Base-by-base conservation (phyloP, 805 yeast genomes). In the Candida germanica region DNA sequence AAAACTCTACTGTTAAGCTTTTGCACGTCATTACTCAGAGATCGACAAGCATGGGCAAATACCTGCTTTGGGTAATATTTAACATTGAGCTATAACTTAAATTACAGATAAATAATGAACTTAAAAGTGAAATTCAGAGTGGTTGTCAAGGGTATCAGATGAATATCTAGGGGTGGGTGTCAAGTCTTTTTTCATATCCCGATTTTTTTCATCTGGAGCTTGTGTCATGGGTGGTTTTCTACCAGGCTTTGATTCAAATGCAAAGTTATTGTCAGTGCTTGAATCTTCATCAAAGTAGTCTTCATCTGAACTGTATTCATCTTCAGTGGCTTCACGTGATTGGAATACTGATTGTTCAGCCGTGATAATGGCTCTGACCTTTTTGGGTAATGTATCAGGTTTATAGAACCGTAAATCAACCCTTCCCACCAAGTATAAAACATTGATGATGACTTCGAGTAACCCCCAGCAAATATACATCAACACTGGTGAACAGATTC, bases 351-450 rank as follows among this genome's bases (percentile, higher is more conserved):
- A 53, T 40, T 62, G 69, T 38, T 66, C 66, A 6, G 71, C 70
- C 8, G 71, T 66, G 21, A 64, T 54, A 33, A 66, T 65, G 12
- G 50, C 49, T 41, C 68, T 51, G 31, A 65, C 68, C 33, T 53
- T 58, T 29, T 49, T 47, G 7, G 66, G 70, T 39, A 75, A 57
- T 39, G 53, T 61, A 53, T 82, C 89, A 12, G 91, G 91, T 59
- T 85, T 78, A 69, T 84, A 83, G 60, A 83, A 84, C 54, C 91
- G 71, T 51, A 83, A 66, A 56, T 83, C 91, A 31, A 81, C 77
- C 53, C 93, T 71, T 11, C 79, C 77, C 20, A 79, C 50, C 31
- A 83, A 54, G 54, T 77, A 80, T 21, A 80, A 42, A 5, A 75
- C 38, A 42, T 78, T 72, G 38, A 79, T 74, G 14, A 79, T 47